A percentile compares a stretch with the other conserved stretches of the same genome.
These are phyloP conservation scores for Protea cynaroides DNA, from an alignment of 164 flowering plant species.

Conservation along the genomic window DNA sequence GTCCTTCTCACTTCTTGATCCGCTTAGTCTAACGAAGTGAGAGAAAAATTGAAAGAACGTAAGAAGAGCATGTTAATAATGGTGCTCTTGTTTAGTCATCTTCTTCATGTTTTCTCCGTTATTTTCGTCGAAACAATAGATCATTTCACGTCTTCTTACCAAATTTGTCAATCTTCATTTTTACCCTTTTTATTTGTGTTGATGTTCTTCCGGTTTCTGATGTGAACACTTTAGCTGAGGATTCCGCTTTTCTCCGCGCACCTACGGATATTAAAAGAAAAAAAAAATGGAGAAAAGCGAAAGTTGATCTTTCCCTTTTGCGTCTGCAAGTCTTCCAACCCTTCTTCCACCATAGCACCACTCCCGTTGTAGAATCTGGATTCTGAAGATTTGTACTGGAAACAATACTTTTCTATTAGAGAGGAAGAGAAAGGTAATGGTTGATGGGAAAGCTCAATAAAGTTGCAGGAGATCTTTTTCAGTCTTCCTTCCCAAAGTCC, in stretches of 20 bases:
- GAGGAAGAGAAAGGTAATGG: not conserved
- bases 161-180: not conserved
- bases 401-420: not conserved
- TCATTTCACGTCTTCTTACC: not conserved
- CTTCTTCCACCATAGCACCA: not conserved
- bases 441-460: not conserved
- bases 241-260: no score
- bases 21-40: not conserved
- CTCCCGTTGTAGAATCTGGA: not conserved
- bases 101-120: not conserved
- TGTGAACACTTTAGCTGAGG: no score
- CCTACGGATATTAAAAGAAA: not conserved
- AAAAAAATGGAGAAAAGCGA: not conserved
- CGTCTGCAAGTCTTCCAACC: not conserved
- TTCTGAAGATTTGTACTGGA: not conserved
- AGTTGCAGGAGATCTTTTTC: not conserved
- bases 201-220: not conserved
- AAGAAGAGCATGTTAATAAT: no score
- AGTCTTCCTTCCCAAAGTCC: no score
- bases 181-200: not conserved
- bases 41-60: no score
- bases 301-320: not conserved
- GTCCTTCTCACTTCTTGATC: no score
- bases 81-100: not conserved
- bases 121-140: not conserved